phyloP scores from a whole-genome alignment of 1,284 basidiomycete species.

The Sparassis latifolia region DNA sequence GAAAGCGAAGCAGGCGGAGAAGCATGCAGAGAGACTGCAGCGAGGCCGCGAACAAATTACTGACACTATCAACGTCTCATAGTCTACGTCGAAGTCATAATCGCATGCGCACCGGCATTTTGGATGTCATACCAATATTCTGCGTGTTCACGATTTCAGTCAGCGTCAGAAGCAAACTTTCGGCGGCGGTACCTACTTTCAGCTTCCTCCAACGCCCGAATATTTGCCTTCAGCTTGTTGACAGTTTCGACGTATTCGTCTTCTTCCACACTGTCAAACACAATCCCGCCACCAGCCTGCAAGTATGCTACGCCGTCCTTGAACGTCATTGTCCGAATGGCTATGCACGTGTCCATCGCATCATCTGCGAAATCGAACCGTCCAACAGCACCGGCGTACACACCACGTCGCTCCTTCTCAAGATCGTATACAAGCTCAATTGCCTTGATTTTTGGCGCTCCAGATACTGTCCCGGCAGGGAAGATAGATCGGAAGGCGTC shows the following conservation, averaged over 20 bases:
- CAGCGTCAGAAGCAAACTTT: neutral
- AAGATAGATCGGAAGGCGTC: slow-evolving; percentile 99
- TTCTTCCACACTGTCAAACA: slow-evolving; percentile 95
- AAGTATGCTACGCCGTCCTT: slow-evolving; percentile 91
- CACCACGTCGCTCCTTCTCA: slow-evolving; percentile 87
- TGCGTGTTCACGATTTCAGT: slow-evolving; percentile 21
- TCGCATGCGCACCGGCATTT: slow-evolving; percentile 28
- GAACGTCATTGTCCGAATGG: slow-evolving; percentile 97
- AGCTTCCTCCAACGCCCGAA: slow-evolving; percentile 81
- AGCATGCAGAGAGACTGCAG: slow-evolving; percentile 3
- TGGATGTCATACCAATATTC: slow-evolving; percentile 68
- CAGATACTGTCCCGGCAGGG: slow-evolving; percentile 98
- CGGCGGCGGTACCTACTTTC: slow-evolving; percentile 53
- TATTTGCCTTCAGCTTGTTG: slow-evolving; percentile 90
- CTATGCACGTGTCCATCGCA: slow-evolving; percentile 98
- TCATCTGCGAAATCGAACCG: slow-evolving; percentile 94
- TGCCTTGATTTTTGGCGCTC: slow-evolving; percentile 98
- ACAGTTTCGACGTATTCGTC: slow-evolving; percentile 96
- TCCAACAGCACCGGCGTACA: slow-evolving; percentile 97
- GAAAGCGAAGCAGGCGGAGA: slow-evolving; percentile 6
- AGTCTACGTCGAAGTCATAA: slow-evolving; percentile 8
- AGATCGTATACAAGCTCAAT: slow-evolving; percentile 89
- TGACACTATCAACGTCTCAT: slow-evolving; percentile 12
- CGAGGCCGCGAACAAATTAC: slow-evolving; percentile 5
- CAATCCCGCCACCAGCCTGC: slow-evolving; percentile 97